Evolutionary conservation across 2,329 filamentous ascomycete genomes (phyloP), one percentile per base, ranked within the genome.

Genomic region (Meredithiella fracta): DNA sequence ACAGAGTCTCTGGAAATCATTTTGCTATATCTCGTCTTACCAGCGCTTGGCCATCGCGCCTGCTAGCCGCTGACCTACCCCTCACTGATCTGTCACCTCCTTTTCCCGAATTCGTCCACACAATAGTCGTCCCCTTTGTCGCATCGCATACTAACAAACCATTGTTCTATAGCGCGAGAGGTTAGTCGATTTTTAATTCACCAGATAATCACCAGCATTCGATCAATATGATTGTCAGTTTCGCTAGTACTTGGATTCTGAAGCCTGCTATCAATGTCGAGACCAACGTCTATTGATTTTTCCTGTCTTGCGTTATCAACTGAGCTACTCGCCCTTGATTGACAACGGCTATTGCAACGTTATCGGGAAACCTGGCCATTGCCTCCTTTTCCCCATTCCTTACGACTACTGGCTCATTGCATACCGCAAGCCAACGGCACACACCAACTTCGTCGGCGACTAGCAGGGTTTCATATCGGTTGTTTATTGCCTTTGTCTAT

Each of bases 121-220:
- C n/a, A 11, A 20, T 26, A 17, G 22, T 26, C 25, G 22, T 49
- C 15, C 22, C 7, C 17, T 42, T n/a, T 55, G 37, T 56, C 47
- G 15, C 25, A 40, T 34, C 44, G 23, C 23, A 26, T 49, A 34
- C 57, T 58, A 49, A 58, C 50, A 31, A 49, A 14, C 15, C 11
- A 17, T 26, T 4, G 44, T 11, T 54, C 22, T 56, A 37, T 37
- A 58, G 57, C 57, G 57, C 44, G 57, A 58, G 56, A 59, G 58
- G 58, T 59, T 57, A 52, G 55, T 59, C 44, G 6, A 53, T 42
- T 40, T 20, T 51, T 38, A 58, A 57, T 47, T 44, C 31, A 47
- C 51, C 53, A 47, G 56, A n/a, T 37, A 44, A 54, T 49, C 22
- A 6, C 8, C 6, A 49, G n/a, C 44, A 23, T 25, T 26, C 44